phyloP scores from a whole-genome alignment of 306 rosid genomes.

The Prosopis cineraria region DNA sequence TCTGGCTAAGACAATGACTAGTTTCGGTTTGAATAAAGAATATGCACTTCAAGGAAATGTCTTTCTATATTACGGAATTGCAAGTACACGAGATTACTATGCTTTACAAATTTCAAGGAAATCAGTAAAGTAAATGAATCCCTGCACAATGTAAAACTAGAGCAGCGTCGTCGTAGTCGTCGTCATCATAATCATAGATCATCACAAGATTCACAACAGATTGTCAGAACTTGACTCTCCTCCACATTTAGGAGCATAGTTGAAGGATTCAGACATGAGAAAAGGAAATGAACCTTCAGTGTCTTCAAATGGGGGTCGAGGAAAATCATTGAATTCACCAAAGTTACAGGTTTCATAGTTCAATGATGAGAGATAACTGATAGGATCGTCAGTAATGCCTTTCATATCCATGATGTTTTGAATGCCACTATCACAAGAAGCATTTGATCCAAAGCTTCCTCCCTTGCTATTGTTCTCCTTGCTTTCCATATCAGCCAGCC shows the following conservation, averaged over 20 bases:
- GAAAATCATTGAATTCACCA: slow-evolving; percentile 78
- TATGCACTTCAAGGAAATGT: slow-evolving; percentile 29
- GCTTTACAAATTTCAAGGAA: slow-evolving; percentile 42
- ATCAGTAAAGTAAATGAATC: slow-evolving; percentile 34
- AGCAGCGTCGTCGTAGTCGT: background rate
- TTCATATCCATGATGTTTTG: slow-evolving; percentile 59
- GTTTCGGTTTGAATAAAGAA: background rate
- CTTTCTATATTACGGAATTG: slow-evolving; percentile 41
- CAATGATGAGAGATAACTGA: slow-evolving; percentile 71
- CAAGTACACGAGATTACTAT: slow-evolving; percentile 35
- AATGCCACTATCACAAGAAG: slow-evolving; percentile 47
- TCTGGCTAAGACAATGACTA: background rate
- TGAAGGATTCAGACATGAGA: slow-evolving; percentile 69
- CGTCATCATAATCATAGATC: slow-evolving; percentile 25
- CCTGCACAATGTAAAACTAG: slow-evolving; percentile 26
- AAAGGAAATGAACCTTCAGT: slow-evolving; percentile 75
- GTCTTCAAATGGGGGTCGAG: slow-evolving; percentile 86
- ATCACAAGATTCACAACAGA: slow-evolving; percentile 31
- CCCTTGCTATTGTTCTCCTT: slow-evolving; percentile 45
- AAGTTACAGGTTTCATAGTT: slow-evolving; percentile 81
- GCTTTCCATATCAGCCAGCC: slow-evolving; percentile 47
- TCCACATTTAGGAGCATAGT: slow-evolving; percentile 60
- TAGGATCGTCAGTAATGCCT: slow-evolving; percentile 73
- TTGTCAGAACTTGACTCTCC: slow-evolving; percentile 59
- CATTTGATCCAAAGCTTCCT: slow-evolving; percentile 58